Evolutionary conservation across 768 basidiomycete genomes (phyloP).

Genomic region (Lactarius hengduanensis): DNA sequence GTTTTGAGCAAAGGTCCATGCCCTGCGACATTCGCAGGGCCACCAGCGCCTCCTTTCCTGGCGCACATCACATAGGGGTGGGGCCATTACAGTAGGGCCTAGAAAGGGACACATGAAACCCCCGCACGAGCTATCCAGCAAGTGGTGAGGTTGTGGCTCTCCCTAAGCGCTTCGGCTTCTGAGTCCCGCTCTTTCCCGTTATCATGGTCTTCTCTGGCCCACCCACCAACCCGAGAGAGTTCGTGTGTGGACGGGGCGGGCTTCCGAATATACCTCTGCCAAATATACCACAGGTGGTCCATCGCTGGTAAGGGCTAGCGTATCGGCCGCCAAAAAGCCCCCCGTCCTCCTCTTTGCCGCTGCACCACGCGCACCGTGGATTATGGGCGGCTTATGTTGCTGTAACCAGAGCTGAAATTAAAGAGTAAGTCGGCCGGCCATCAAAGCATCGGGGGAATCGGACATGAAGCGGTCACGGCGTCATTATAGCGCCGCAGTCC

Average conservation of each 20-base stretch:
- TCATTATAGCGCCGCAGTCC: constrained; percentile 1
- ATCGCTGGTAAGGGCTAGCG: not conserved
- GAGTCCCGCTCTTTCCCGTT: not conserved
- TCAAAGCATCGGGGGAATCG: constrained; percentile 4
- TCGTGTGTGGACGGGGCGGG: not conserved
- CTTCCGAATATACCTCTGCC: not conserved
- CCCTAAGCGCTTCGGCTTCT: not conserved
- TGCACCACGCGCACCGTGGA: not conserved
- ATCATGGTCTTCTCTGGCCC: not conserved
- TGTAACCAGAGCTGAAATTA: not conserved
- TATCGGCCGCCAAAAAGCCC: not conserved
- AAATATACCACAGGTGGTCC: not conserved
- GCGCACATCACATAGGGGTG: not conserved
- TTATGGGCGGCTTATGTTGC: not conserved
- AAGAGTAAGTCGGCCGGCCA: not conserved
- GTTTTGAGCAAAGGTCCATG: too few relatives aligned
- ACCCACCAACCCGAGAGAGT: not conserved
- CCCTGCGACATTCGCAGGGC: too few relatives aligned
- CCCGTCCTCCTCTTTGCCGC: not conserved
- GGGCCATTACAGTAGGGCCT: not conserved
- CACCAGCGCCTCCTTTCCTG: not conserved
- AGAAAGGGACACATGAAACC: not conserved
- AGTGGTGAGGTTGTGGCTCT: not conserved
- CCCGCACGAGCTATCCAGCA: not conserved
- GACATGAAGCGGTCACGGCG: constrained; percentile 11